Base-by-base conservation (phyloP, 2,329 filamentous ascomycete species). In the Epicoccum sorghinum region DNA sequence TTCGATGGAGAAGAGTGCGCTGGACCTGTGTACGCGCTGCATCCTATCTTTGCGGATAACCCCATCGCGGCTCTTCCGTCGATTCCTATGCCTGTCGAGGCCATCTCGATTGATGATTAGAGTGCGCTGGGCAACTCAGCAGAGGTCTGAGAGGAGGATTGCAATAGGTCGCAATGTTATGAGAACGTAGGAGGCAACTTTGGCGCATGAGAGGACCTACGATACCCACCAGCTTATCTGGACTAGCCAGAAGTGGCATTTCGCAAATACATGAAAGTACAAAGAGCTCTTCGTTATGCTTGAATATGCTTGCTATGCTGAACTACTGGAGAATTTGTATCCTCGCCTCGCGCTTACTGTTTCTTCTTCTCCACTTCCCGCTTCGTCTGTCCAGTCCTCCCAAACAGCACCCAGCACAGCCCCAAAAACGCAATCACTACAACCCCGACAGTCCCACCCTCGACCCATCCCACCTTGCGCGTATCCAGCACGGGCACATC, bases 1-100 rank as follows among this genome's bases (percentile, higher is more conserved):
- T 96, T 98, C 67, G 92, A 98, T 72, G 93, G 93, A 12, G 89
- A 91, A 64, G 84, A 82, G 40, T 89, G 90, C 75, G 85, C 90
- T 61, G 90, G 89, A 0, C 86, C 86, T 2, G 87, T 95, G 61
- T 96, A 95, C 71, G 83, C 91, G 2, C 80, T 98, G 37, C 47
- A 96, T 70, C 90, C 91, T 0, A 80, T 83, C 59, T 83, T 83
- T 45, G 58, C 60, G 4, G 65, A 62, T 13, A 62, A 56, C 29
- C 53, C 53, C 8, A 56, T 56, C 14, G 29, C 53, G 8, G 53
- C 65, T 12, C 61, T 71, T 13, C 57, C 63, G 10, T 59, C 64
- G 7, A 46, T 71, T 9, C 66, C 67, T 1, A 60, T 67, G 30
- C 68, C 68, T 22, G 59, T 67, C 18, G 61, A 65, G 12, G 62